Conservation (phyloP, 2,329 filamentous ascomycete species). For the Podosphaera fusca region DNA sequence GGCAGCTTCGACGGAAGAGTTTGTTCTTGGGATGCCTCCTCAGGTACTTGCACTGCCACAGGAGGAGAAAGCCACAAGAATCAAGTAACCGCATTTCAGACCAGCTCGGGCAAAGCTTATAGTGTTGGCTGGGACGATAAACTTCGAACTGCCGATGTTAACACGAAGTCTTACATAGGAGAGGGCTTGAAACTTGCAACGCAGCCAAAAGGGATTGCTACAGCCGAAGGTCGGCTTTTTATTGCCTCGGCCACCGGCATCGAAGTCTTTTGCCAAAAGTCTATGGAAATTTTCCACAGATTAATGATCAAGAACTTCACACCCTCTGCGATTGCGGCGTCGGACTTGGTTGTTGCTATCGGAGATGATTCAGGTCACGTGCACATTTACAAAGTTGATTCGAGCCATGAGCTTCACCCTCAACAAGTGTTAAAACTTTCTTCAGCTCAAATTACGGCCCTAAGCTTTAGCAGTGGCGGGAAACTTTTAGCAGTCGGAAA, state of each 20-base stretch:
- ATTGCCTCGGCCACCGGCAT: slow-evolving; percentile 31
- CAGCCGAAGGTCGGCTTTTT: slow-evolving; percentile 25
- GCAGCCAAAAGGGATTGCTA: slow-evolving; percentile 57
- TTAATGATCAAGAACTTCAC: slow-evolving; percentile 35
- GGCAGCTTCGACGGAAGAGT: slow-evolving; percentile 83
- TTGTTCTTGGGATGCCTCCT: slow-evolving; percentile 57
- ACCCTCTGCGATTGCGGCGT: slow-evolving; percentile 49
- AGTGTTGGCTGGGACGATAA: slow-evolving; percentile 90
- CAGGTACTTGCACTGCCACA: slow-evolving; percentile 44
- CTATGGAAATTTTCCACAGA: slow-evolving; percentile 32
- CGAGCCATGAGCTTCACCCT: slow-evolving; percentile 28
- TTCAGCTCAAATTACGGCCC: slow-evolving; percentile 47
- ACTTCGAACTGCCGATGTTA: slow-evolving; percentile 53
- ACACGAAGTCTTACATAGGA: slow-evolving; percentile 53
- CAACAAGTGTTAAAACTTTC: slow-evolving; percentile 33
- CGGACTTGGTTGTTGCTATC: slow-evolving; percentile 45
- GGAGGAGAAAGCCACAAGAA: slow-evolving; percentile 70
- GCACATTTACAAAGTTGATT: slow-evolving; percentile 44
- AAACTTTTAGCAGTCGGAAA: slow-evolving; percentile 61
- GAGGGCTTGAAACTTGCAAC: slow-evolving; percentile 41
- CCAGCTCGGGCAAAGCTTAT: slow-evolving; percentile 41
- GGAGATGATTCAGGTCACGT: slow-evolving; percentile 54
- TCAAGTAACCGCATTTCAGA: slow-evolving; percentile 56
- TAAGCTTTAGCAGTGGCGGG: slow-evolving; percentile 69
- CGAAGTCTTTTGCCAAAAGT: slow-evolving; percentile 30